Evolutionary conservation across 495 filamentous ascomycete species (phyloP), one percentile per base, ranked within the genome.

Genomic region (Hypoxylon lienhwacheense): DNA sequence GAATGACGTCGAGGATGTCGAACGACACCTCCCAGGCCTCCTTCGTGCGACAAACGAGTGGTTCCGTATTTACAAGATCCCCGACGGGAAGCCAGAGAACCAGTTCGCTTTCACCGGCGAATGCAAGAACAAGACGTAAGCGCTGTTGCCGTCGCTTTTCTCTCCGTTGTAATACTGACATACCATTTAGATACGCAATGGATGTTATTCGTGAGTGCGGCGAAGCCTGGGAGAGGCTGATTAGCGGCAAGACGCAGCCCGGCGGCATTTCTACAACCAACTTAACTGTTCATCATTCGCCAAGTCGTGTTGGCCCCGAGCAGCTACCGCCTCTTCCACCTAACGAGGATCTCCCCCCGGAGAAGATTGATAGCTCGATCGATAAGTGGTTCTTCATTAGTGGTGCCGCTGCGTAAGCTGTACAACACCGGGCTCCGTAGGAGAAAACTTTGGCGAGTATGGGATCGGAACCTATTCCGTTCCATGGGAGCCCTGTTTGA

Each of bases 371-470:
- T 70, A 83, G 86, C 64, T 93, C 85, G 77, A 95, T 97, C 68
- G 93, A 99, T 83, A 99, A 99, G 82, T 99, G 95, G 93, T 99
- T 99, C 85, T 99, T 96, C 82, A 99, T 99, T 76, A 97, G 92
- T 70, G 93, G 93, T 70, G 93, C 93, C 71, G 89, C 93, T 63
- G 82, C 88, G 47, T 96, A 91, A 77, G 35, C 21, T 57, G 22
- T 33, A 45, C 29, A n/a, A 34, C 31, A 3, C 25, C 60, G 53
- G 53, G 46, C 32, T 45, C 46, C 55, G 54, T 63, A 61, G 48
- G 65, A 26, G 62, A 61, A 64, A 58, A 21, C 53, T 58, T 59
- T 42, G 66, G 42, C 47, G 32, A 20, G 32, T 53, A 34, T 12
- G 36, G 45, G 42, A 31, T 19, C 32, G 45, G 22, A 41, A 45